phyloP scores from a whole-genome alignment of 805 yeast species.

The Ogataea nonfermentans region DNA sequence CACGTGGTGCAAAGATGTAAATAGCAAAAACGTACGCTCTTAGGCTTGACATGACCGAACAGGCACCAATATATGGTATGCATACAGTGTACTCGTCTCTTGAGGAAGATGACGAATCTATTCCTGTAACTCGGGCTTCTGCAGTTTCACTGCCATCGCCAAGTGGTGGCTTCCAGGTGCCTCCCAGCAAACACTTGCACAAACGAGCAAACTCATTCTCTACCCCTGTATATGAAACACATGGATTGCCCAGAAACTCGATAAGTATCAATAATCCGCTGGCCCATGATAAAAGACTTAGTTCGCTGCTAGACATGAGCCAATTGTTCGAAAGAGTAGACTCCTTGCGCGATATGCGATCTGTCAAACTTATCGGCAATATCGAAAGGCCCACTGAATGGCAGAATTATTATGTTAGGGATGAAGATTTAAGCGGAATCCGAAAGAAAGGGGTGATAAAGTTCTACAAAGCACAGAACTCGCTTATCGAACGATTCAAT shows the following conservation, averaged over 20 bases:
- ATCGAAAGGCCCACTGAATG: conserved; percentile 40
- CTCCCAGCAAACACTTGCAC: neutral
- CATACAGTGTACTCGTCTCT: conserved; percentile 4
- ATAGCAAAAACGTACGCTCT: neutral
- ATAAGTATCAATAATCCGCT: conserved; percentile 23
- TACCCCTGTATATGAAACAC: conserved; percentile 4
- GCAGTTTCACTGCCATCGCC: conserved; percentile 20
- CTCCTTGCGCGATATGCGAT: conserved; percentile 43
- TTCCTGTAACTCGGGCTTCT: conserved; percentile 5
- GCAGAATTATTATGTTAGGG: conserved; percentile 29
- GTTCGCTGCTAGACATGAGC: conserved; percentile 22
- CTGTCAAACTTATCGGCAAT: conserved; percentile 46
- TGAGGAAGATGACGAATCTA: conserved; percentile 3
- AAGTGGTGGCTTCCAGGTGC: conserved; percentile 8
- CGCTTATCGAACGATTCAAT: conserved; percentile 50
- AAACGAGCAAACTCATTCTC: conserved; percentile 14
- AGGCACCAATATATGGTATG: neutral
- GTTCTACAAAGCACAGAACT: conserved; percentile 61
- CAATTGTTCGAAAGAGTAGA: conserved; percentile 25
- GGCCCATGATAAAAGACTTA: conserved; percentile 23
- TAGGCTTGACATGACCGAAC: neutral
- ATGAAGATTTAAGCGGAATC: conserved; percentile 24
- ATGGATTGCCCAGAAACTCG: conserved; percentile 2
- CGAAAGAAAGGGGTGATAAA: conserved; percentile 32
- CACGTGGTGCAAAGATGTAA: conserved; percentile 11